These are phyloP conservation scores for Solanum chacoense DNA, from an alignment of 305 asterid species.

Conservation along the genomic window DNA sequence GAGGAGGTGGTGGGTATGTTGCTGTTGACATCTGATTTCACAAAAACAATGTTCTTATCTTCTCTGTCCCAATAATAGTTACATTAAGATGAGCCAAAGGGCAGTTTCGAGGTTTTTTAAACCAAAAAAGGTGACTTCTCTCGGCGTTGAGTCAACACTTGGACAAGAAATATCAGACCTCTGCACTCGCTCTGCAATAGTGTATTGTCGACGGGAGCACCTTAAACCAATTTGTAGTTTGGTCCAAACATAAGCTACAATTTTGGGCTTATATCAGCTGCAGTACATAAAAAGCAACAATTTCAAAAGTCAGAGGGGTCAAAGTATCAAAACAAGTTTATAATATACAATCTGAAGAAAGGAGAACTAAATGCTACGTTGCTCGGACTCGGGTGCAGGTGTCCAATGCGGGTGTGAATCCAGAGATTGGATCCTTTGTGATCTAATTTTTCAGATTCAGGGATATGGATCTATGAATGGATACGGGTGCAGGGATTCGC, in stretches of 20 bases:
- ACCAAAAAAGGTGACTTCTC: not conserved
- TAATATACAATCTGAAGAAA: not conserved
- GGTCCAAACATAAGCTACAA: not conserved
- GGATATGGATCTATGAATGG: not conserved
- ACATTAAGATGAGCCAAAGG: not conserved
- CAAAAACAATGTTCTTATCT: not conserved
- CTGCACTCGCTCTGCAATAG: not conserved
- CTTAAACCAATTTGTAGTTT: not conserved
- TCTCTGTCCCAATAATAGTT: not conserved
- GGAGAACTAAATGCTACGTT: not conserved
- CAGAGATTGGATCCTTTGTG: not conserved
- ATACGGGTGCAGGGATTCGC: not conserved
- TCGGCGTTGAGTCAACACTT: not conserved
- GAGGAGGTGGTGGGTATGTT: slow-evolving; percentile 93
- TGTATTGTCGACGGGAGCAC: not conserved
- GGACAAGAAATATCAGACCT: not conserved
- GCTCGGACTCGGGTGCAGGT: not conserved
- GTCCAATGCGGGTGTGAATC: not conserved
- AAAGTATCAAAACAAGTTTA: not conserved
- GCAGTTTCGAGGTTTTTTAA: not conserved
- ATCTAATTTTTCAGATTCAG: not conserved
- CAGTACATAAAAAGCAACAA: not conserved
- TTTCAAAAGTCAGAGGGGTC: not conserved
- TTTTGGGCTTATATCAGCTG: not conserved
- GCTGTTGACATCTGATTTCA: slow-evolving; percentile 55